phyloP scores from a whole-genome alignment of 2,329 filamentous ascomycete genomes.

The Penicillium sp. region DNA sequence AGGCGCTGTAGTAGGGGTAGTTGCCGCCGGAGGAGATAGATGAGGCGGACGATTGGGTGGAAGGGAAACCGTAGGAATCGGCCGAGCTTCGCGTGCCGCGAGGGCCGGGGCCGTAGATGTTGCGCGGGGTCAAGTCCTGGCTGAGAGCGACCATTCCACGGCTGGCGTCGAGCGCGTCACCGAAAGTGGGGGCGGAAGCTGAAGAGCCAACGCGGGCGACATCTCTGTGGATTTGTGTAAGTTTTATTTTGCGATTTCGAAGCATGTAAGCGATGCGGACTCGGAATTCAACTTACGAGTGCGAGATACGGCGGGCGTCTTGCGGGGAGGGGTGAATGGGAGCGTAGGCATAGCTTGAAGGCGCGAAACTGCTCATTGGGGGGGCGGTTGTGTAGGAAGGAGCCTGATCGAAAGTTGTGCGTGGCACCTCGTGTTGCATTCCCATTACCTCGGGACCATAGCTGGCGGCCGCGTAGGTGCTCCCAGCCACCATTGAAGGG shows the following conservation, averaged over 20 bases:
- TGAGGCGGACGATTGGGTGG: conserved; percentile 86
- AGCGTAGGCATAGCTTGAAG: conserved; percentile 76
- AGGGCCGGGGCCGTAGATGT: conserved; percentile 78
- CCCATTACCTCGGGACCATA: conserved; percentile 67
- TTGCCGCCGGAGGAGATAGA: conserved; percentile 82
- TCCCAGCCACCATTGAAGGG: conserved; percentile 67
- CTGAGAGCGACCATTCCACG: conserved; percentile 94
- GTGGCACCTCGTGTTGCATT: conserved; percentile 73
- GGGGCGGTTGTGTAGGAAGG: conserved; percentile 68
- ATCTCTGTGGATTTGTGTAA: conserved; percentile 32
- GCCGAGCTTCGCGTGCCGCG: conserved; percentile 67
- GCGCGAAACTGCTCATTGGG: conserved; percentile 67
- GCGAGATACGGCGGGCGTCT: conserved; percentile 70
- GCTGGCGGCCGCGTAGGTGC: conserved; percentile 64
- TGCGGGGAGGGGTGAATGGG: conserved; percentile 57
- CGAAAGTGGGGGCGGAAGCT: conserved; percentile 64
- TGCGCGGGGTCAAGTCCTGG: conserved; percentile 84
- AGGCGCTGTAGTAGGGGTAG: conserved; percentile 84
- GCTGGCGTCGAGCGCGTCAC: conserved; percentile 87
- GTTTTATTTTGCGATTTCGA: neutral
- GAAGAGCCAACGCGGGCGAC: conserved; percentile 35
- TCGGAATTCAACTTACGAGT: conserved; percentile 66
- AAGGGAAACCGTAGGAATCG: conserved; percentile 89
- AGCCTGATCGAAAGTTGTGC: conserved; percentile 70
- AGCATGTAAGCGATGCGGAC: neutral